These are phyloP conservation scores for Barnettozyma siamensis DNA, from an alignment of 805 yeast species.

Conservation along the genomic window DNA sequence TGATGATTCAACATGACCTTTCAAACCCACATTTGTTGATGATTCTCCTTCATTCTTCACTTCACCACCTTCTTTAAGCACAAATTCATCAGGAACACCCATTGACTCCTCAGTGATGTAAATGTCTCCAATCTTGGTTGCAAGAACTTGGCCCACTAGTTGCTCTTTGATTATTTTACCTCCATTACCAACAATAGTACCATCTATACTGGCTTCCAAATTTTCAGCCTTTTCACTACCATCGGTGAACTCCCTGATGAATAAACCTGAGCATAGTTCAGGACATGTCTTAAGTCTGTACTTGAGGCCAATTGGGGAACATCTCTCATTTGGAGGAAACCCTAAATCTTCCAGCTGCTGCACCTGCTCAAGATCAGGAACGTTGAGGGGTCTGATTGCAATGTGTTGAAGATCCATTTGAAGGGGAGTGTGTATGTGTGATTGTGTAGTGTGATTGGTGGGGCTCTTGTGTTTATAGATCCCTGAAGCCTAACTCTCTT, in stretches of 20 bases:
- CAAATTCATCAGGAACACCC: slow-evolving; percentile 43
- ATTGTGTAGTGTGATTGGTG: neutral
- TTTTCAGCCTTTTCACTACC: slow-evolving; percentile 24
- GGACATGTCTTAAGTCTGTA: slow-evolving; percentile 82
- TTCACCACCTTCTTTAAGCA: slow-evolving; percentile 13
- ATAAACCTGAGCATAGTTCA: slow-evolving; percentile 84
- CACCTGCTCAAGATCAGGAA: slow-evolving; percentile 65
- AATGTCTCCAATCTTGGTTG: slow-evolving; percentile 57
- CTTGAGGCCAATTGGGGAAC: slow-evolving; percentile 51
- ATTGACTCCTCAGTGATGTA: slow-evolving; percentile 53
- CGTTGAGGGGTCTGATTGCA: slow-evolving; percentile 70
- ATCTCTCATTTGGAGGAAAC: slow-evolving; percentile 67
- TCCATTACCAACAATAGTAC: slow-evolving; percentile 24
- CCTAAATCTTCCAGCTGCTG: slow-evolving; percentile 58
- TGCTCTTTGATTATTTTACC: slow-evolving; percentile 45
- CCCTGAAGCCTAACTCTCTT: too few species aligned
- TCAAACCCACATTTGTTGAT: slow-evolving; percentile 16
- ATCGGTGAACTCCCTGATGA: slow-evolving; percentile 56
- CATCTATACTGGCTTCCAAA: slow-evolving; percentile 22
- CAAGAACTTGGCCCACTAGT: slow-evolving; percentile 74
- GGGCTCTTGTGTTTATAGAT: neutral
- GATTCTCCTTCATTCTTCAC: too few species aligned
- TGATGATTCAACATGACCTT: slow-evolving; percentile 75
- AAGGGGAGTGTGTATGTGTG: too few species aligned
- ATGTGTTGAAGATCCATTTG: slow-evolving; percentile 44